Conservation (phyloP, 495 filamentous ascomycete genomes). For the Hypoxylon trugodes region DNA sequence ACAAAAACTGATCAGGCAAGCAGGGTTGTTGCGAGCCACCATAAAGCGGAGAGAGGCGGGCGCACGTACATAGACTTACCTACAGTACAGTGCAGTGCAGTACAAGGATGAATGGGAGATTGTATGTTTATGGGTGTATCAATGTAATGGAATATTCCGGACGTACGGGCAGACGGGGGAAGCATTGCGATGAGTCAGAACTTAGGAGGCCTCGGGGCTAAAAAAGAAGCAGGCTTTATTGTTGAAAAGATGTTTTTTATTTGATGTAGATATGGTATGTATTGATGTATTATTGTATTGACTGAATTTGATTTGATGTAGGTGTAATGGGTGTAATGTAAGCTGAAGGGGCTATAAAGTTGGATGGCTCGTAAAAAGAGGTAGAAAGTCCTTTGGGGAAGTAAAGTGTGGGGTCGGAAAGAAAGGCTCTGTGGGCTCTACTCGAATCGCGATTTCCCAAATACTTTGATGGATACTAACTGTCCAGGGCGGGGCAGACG, state of each 20-base stretch:
- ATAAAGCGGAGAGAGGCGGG: slow-evolving; percentile 5
- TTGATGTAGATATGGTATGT: too few relatives aligned
- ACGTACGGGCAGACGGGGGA: slow-evolving; percentile 22
- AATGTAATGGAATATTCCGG: slow-evolving; percentile 10
- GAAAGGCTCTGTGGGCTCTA: background rate
- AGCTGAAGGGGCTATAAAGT: too few relatives aligned
- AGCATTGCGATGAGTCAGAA: slow-evolving; percentile 29
- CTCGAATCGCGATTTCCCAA: slow-evolving; percentile 34
- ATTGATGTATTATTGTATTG: too few relatives aligned
- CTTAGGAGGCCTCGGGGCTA: background rate
- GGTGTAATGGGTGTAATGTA: background rate
- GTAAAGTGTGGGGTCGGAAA: slow-evolving; percentile 32
- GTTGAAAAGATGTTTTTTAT: too few relatives aligned
- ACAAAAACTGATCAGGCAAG: slow-evolving; percentile 18
- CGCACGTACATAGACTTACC: background rate
- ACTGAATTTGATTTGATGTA: too few relatives aligned
- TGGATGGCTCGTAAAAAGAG: too few relatives aligned
- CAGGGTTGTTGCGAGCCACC: slow-evolving; percentile 18
- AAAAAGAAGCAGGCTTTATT: too few relatives aligned
- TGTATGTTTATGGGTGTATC: background rate
- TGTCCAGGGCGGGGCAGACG: slow-evolving; percentile 9
- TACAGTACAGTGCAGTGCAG: too few relatives aligned
- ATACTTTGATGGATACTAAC: slow-evolving; percentile 9
- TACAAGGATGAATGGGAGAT: too few relatives aligned
- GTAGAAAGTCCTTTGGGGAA: slow-evolving; percentile 20